phyloP scores from a whole-genome alignment of 2,329 filamentous ascomycete genomes.

The Didymellaceae sp. region DNA sequence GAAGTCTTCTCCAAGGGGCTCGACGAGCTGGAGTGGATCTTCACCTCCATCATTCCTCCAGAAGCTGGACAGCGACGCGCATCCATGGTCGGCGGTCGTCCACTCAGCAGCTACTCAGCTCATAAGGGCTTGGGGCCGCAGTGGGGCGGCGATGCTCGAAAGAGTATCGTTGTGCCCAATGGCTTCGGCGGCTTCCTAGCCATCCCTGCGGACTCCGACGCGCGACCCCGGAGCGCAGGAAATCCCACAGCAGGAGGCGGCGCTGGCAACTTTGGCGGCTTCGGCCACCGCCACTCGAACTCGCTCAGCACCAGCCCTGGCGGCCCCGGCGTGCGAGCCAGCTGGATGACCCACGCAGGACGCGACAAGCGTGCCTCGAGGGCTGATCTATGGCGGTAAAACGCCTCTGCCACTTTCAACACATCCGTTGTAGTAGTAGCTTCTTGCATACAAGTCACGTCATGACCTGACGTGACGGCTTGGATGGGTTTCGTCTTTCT shows the following conservation, averaged over 20 bases:
- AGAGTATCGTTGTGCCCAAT: slow-evolving; percentile 70
- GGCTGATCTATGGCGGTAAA: slow-evolving; percentile 46
- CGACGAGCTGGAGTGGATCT: slow-evolving; percentile 72
- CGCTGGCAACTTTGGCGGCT: slow-evolving; percentile 21
- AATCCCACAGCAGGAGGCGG: slow-evolving; percentile 29
- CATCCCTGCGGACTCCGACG: slow-evolving; percentile 56
- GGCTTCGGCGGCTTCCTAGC: slow-evolving; percentile 71
- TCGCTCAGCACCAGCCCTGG: slow-evolving; percentile 31
- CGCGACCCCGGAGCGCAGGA: slow-evolving; percentile 45
- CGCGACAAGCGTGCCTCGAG: slow-evolving; percentile 43
- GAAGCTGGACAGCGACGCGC: slow-evolving; percentile 53
- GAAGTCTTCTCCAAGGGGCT: slow-evolving; percentile 71
- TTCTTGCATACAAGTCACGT: not conserved
- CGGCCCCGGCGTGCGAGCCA: slow-evolving; percentile 31
- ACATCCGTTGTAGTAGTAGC: not conserved
- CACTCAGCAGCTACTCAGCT: slow-evolving; percentile 54
- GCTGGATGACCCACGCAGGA: slow-evolving; percentile 42
- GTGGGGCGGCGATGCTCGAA: slow-evolving; percentile 66
- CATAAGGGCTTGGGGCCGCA: slow-evolving; percentile 59
- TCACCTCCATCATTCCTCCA: slow-evolving; percentile 64
- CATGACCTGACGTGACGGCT: too few species aligned
- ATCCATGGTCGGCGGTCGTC: slow-evolving; percentile 51
- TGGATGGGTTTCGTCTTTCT: not conserved
- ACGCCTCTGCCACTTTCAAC: not conserved
- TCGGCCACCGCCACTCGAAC: slow-evolving; percentile 33